Evolutionary conservation across 495 filamentous ascomycete species (phyloP), one percentile per base, ranked within the genome.

Genomic region (Aspergillus bertholletiae): DNA sequence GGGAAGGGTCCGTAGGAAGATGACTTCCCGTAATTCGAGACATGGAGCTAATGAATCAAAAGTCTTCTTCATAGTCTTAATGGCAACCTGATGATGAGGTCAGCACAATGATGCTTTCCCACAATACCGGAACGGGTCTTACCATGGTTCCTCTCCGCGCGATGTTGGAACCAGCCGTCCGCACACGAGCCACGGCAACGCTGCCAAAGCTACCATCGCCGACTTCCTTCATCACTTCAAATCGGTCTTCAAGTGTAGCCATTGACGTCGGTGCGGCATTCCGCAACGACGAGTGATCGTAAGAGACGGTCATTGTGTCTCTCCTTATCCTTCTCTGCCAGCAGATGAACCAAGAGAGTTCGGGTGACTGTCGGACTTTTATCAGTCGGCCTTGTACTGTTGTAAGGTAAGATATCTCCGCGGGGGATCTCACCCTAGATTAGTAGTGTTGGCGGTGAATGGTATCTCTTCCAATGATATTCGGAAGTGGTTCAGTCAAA

Each of bases 11-110:
- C 88, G 83, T 22, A 99, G 79, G 74, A 99, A 99, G 68, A 97
- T 92, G 49, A 99, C 95, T 69, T 99, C 95, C 54, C 94, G 84
- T 43, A 99, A 78, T 65, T 99, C 94, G 55, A 96, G 68, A 68
- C 95, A 97, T 37, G 89, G 89, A 21, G 79, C 73, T 64, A 97
- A 89, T 4, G 89, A 93, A 34, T 97, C 92, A 60, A 97, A 99
- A 0, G 88, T 90, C 81, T 99, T 99, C 81, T 99, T 99, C 95
- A 99, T 97, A 17, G 94, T 97, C 77, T 99, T 99, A 68, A 99
- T 96, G 2, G 94, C 94, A 61, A 98, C 91, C 94, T 98, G 55
- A 24, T 51, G 18, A 27, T 54, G 74, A 45, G 76, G 68, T 61
- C 20, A 54, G 52, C 51, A 48, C 17, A 46, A 30, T 1, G 3